Base-by-base conservation (phyloP, 805 yeast genomes). In the Ogataea pignaliae region DNA sequence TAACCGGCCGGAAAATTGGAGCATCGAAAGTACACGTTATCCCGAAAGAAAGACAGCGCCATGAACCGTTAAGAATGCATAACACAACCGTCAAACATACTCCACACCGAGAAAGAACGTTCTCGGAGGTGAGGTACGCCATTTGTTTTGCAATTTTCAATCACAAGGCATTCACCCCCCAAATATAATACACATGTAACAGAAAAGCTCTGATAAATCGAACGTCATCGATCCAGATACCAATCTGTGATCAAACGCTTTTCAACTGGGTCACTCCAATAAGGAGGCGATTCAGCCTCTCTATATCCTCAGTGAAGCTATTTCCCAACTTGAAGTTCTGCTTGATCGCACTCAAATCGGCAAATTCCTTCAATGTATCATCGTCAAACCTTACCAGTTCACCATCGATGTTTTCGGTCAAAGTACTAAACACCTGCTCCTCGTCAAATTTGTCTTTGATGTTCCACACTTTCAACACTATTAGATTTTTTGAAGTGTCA, bases 401-500 rank as follows among this genome's bases (percentile, higher is more conserved):
- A 2, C 79, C 78, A 2, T 60, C 42, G 1, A 73, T 51, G 0
- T 61, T 46, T 6, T 37, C 12, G 13, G 48, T 36, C 3, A 65
- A 41, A 29, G 54, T 50, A 5, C 51, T 43, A 2, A 49, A 43
- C 2, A 52, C 46, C 1, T 41, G 40, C 4, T 50, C 46, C 15
- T 54, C 36, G 8, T 50, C 56, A 1, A 50, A 59, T 2, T 29
- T 13, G 1, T 51, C 52, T 4, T 44, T 43, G 29, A 52, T 40
- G 11, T 63, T 61, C 21, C 68, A 36, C 2, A 83, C 69, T 48
- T 77, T 78, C n/a, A 85, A 57, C 10, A 74, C 78, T 3, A 84
- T 56, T 7, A 85, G 44, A 21, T 69, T 66, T 0, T 56, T 56
- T 3, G 78, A 63, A 3, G 67, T 65, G 29, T 72, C 75, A 41